These are phyloP conservation scores for Fusarium sp. DNA, from an alignment of 2,329 filamentous ascomycete genomes.

Conservation along the genomic window DNA sequence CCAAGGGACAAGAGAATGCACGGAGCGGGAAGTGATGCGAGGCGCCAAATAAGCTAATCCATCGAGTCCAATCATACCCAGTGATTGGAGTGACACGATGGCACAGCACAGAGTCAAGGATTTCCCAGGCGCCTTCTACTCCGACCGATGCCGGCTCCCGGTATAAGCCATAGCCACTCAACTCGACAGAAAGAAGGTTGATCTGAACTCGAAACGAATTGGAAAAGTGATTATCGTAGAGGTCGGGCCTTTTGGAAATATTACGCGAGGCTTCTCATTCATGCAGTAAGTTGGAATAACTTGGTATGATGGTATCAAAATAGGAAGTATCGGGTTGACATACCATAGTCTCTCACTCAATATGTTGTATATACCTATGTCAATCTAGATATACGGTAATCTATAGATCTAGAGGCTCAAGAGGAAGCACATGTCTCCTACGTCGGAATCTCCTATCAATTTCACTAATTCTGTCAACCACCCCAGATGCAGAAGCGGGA, in stretches of 20 bases:
- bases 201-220: constrained; percentile 9
- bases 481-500: constrained; percentile 5
- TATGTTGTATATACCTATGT: neutral
- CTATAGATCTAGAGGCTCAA: neutral
- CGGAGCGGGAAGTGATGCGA: constrained; percentile 21
- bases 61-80: constrained; percentile 26
- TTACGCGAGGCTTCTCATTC: constrained; percentile 5
- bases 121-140: neutral
- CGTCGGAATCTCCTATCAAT: constrained; percentile 21
- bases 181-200: neutral
- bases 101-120: constrained; percentile 14
- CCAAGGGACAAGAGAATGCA: constrained; percentile 7
- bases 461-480: neutral
- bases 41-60: constrained; percentile 34
- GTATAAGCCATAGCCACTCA: constrained; percentile 17
- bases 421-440: neutral
- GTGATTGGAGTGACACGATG: constrained; percentile 12
- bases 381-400: neutral
- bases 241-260: constrained; percentile 24
- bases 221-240: neutral
- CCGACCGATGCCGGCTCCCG: constrained; percentile 43
- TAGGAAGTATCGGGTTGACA: neutral
- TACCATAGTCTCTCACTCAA: neutral
- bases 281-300: neutral
- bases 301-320: neutral